Evolutionary conservation across 108 stramenopile genomes (phyloP).

Genomic region (Conticribra weissflogii): DNA sequence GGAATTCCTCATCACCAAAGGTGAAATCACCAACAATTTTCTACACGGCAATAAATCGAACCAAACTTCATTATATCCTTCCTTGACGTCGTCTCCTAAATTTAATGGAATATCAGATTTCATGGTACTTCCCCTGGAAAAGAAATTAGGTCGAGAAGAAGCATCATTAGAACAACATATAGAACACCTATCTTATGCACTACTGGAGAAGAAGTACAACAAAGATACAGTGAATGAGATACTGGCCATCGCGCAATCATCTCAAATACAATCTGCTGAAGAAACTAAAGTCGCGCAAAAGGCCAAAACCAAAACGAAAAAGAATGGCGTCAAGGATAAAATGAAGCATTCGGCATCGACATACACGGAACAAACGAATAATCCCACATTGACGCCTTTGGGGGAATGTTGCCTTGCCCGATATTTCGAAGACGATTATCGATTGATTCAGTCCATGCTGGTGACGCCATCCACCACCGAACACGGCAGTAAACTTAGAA

Average conservation of each 20-base stretch:
- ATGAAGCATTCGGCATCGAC: not conserved
- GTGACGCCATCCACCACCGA: not conserved
- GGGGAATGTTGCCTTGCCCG: conserved; percentile 28
- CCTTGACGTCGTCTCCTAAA: conserved; percentile 1
- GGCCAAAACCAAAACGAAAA: not conserved
- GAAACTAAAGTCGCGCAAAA: too few relatives aligned
- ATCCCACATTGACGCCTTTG: conserved; percentile 6
- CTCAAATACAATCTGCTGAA: too few relatives aligned
- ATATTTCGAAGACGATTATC: conserved; percentile 21
- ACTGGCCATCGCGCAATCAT: too few relatives aligned
- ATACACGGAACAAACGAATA: conserved; percentile 2
- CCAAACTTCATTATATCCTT: too few relatives aligned
- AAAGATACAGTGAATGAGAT: not conserved
- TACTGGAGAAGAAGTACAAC: not conserved
- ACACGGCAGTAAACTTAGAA: too few relatives aligned
- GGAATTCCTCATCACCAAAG: conserved; percentile 21
- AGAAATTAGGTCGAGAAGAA: not conserved
- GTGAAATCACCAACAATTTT: not conserved
- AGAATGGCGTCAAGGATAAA: not conserved
- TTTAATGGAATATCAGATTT: conserved; percentile 10
- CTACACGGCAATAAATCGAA: conserved; percentile 1
- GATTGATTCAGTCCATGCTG: conserved; percentile 27
- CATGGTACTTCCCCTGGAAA: conserved; percentile 16
- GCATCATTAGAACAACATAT: not conserved
- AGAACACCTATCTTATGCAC: not conserved